These are phyloP conservation scores for Suillus fuscotomentosus DNA, from an alignment of 768 basidiomycete genomes.

Conservation along the genomic window DNA sequence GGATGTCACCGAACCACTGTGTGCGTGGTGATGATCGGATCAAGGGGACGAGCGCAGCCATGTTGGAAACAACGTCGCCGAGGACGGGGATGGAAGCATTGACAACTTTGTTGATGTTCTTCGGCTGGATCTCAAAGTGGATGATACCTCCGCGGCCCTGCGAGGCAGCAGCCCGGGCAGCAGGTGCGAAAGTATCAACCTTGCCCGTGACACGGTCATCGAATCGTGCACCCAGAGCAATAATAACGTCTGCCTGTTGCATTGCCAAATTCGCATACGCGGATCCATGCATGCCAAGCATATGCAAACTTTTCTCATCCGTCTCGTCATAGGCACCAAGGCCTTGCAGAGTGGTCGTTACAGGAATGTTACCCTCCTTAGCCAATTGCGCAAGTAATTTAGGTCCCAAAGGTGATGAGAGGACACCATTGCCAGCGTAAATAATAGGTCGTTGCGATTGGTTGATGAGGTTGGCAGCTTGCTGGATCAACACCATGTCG, in stretches of 20 bases:
- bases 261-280: slow-evolving; percentile 98
- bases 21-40: slow-evolving; percentile 62
- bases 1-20: slow-evolving; percentile 84
- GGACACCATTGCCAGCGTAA: slow-evolving; percentile 90
- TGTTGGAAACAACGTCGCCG: slow-evolving; percentile 87
- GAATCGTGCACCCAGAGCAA: slow-evolving; percentile 94
- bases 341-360: slow-evolving; percentile 95
- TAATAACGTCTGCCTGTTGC: slow-evolving; percentile 96
- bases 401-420: slow-evolving; percentile 80
- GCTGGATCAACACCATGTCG: slow-evolving; percentile 66
- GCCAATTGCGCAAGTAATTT: slow-evolving; percentile 75
- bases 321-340: slow-evolving; percentile 95
- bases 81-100: slow-evolving; percentile 92
- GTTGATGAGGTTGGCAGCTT: slow-evolving; percentile 91
- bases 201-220: slow-evolving; percentile 98
- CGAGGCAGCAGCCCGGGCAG: slow-evolving; percentile 80
- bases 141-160: slow-evolving; percentile 94
- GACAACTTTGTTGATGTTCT: slow-evolving; percentile 99
- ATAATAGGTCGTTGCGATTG: slow-evolving; percentile 87
- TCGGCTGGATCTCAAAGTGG: slow-evolving; percentile 97
- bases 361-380: slow-evolving; percentile 90
- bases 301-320: slow-evolving; percentile 83
- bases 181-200: slow-evolving; percentile 86
- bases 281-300: slow-evolving; percentile 99
- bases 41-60: slow-evolving; percentile 79